Conservation (phyloP, 306 rosid genomes). For the Prunus persica region DNA sequence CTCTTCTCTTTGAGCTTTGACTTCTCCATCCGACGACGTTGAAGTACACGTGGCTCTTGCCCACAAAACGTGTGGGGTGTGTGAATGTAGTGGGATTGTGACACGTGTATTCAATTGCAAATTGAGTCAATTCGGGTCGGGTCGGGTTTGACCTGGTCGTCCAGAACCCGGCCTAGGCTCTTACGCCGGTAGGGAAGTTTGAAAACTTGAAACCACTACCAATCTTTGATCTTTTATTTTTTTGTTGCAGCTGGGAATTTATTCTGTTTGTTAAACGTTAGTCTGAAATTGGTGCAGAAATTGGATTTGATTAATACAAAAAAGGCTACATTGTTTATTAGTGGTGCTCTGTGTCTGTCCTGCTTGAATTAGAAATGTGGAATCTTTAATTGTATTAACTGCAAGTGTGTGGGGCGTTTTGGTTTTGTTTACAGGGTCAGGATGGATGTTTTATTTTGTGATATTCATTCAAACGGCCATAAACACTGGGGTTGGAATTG, state of each 20-base stretch:
- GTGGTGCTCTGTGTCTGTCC: not conserved
- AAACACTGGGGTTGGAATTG: slow-evolving; percentile 87
- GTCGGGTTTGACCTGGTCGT: too few relatives aligned
- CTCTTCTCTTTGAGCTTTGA: not conserved
- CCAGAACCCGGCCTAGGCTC: too few relatives aligned
- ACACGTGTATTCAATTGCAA: too few relatives aligned
- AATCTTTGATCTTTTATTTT: too few relatives aligned
- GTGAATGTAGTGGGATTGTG: too few relatives aligned
- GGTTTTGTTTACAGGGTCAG: slow-evolving; percentile 54
- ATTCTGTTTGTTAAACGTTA: not conserved
- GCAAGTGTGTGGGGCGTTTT: not conserved
- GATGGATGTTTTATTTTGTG: slow-evolving; percentile 93
- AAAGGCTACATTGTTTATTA: not conserved
- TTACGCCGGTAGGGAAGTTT: too few relatives aligned
- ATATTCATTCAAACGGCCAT: slow-evolving; percentile 85
- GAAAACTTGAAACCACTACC: too few relatives aligned
- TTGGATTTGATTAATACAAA: not conserved
- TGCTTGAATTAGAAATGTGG: not conserved
- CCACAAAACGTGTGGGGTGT: too few relatives aligned
- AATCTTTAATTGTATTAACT: not conserved
- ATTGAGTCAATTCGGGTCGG: too few relatives aligned
- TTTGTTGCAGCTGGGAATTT: not conserved
- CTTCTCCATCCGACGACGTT: not conserved
- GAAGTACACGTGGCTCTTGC: too few relatives aligned
- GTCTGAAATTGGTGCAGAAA: not conserved